Evolutionary conservation across 495 filamentous ascomycete species (phyloP), one percentile per base, ranked within the genome.

Genomic region (Aspergillus panamensis): DNA sequence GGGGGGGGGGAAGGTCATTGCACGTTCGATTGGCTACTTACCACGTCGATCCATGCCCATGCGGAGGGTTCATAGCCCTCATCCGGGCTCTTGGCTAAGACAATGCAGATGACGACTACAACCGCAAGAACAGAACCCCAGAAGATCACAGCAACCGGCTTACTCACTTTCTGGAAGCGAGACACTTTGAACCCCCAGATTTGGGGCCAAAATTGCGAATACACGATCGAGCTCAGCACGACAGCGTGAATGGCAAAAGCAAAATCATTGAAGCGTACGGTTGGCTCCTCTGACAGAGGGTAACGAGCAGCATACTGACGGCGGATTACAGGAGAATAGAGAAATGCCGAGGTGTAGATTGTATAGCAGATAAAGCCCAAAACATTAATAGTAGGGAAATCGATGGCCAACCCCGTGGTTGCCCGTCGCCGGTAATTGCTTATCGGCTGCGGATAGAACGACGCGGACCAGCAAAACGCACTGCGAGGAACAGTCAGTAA

Each of bases 361-460:
- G 86, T 76, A 72, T 97, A 97, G 63, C 84, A 84, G 14, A 82
- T 59, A 73, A 97, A 97, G 33, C 94, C 92, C 4, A 95, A 71
- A 3, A 83, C 78, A 66, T 98, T 98, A 68, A 93, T 78, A 7
- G 85, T 80, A 6, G 89, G 90, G 66, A 91, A 96, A 69, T 97
- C 91, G 49, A 94, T 85, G 0, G 92, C 87, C 8, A 92, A 84
- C 9, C 94, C 94, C 5, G 82, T 80, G 4, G 92, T 96, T 3
- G 91, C 87, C 21, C 80, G 78, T 17, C 91, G 84, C 30, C 73
- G 79, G 68, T 78, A 85, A 77, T 96, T 98, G 55, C 84, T 80
- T 39, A 92, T 69, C 1, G 87, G 82, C 65, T 97, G 94, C 1
- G 95, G 93, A 68, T 97, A 98, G 74, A 96, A 97, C 12, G 91